Conservation (phyloP, 2,329 filamentous ascomycete species). For the Cladosporium sp. region DNA sequence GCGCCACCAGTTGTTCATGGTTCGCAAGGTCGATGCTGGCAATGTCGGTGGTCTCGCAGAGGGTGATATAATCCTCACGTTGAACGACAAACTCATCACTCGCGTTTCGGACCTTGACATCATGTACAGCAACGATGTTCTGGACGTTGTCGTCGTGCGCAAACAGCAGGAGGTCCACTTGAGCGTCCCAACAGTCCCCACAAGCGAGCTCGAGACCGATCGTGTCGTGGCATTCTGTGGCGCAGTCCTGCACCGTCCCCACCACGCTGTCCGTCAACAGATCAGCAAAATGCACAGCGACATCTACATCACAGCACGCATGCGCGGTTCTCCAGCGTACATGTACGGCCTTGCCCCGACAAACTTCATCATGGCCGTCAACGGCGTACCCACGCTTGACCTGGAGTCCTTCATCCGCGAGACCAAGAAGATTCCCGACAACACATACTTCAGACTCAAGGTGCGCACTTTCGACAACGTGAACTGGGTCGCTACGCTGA, state of each 20-base stretch:
- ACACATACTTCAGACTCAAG: constrained; percentile 95
- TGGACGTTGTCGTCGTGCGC: constrained; percentile 84
- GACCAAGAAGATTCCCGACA: constrained; percentile 86
- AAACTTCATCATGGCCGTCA: constrained; percentile 96
- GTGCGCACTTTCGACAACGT: constrained; percentile 99
- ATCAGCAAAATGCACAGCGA: constrained; percentile 96
- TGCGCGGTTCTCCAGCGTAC: constrained; percentile 78
- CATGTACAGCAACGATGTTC: constrained; percentile 85
- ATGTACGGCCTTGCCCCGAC: constrained; percentile 92
- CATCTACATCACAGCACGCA: constrained; percentile 89
- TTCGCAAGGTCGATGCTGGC: constrained; percentile 79
- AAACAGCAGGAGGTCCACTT: constrained; percentile 77
- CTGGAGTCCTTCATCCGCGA: constrained; percentile 77
- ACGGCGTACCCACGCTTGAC: constrained; percentile 80
- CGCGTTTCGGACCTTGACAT: constrained; percentile 89
- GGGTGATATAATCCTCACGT: constrained; percentile 85
- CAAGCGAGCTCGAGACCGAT: constrained; percentile 88
- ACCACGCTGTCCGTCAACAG: constrained; percentile 95
- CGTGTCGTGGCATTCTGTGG: constrained; percentile 93
- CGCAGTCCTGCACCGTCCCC: constrained; percentile 86
- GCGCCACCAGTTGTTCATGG: constrained; percentile 97
- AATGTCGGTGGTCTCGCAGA: constrained; percentile 71
- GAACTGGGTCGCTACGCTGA: constrained; percentile 99
- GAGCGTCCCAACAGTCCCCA: constrained; percentile 79
- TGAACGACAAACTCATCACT: constrained; percentile 91